These are phyloP conservation scores for Paecilomyces formosus DNA, from an alignment of 2,329 filamentous ascomycete genomes.

Conservation along the genomic window DNA sequence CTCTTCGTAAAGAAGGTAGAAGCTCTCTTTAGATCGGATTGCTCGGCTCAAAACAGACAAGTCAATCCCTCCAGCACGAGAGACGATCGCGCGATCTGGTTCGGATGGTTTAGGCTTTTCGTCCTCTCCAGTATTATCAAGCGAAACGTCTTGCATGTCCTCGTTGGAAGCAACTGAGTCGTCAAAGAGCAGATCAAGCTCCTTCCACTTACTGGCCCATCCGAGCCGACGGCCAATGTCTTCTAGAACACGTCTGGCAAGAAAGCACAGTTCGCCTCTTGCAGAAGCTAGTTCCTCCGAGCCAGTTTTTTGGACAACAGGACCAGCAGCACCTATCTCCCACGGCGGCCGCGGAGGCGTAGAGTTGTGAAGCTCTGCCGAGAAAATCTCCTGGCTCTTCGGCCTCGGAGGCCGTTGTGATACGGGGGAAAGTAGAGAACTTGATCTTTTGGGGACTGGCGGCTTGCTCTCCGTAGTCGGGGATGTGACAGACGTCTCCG, in stretches of 20 bases:
- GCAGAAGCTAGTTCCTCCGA: constrained; percentile 75
- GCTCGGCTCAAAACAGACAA: constrained; percentile 54
- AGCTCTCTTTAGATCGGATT: constrained; percentile 55
- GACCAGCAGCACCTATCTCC: constrained; percentile 32
- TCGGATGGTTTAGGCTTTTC: constrained; percentile 8
- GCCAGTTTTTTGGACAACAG: constrained; percentile 44
- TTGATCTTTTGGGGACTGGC: constrained; percentile 31
- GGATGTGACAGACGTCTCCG: constrained; percentile 12
- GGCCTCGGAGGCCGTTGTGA: constrained; percentile 14
- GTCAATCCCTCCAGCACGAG: constrained; percentile 41
- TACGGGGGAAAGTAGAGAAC: constrained; percentile 23
- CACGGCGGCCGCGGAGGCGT: constrained; percentile 40
- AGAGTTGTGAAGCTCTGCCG: constrained; percentile 19
- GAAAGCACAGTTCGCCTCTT: constrained; percentile 71
- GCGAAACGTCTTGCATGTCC: constrained; percentile 27
- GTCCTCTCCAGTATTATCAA: constrained; percentile 18
- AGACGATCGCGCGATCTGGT: constrained; percentile 5
- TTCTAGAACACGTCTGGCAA: constrained; percentile 74
- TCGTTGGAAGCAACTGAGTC: constrained; percentile 19
- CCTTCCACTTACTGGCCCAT: constrained; percentile 72
- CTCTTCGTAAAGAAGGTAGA: constrained; percentile 61
- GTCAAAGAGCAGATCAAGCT: constrained; percentile 40
- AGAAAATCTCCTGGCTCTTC: constrained; percentile 21
- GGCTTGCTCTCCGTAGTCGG: constrained; percentile 15
- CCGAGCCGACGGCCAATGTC: constrained; percentile 61